These are phyloP conservation scores for Bocquillonia castaneifolia DNA, from an alignment of 441 rosid genomes.

Conservation along the genomic window DNA sequence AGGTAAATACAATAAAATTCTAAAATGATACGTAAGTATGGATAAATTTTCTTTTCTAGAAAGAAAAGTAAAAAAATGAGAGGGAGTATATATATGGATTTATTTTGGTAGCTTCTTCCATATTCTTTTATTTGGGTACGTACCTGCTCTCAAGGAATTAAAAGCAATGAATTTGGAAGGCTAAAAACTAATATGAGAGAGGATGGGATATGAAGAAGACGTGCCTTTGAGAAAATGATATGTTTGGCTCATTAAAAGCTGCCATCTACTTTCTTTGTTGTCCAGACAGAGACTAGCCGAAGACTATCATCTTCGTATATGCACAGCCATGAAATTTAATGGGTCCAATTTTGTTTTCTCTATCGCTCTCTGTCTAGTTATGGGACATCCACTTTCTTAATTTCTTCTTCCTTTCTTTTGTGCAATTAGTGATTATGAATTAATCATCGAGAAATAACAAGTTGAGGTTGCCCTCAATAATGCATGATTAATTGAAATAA, in stretches of 20 bases:
- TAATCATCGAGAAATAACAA: too few relatives aligned
- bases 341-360: constrained; percentile 11
- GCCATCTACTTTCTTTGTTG: constrained; percentile 24
- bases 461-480: too few relatives aligned
- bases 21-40: too few relatives aligned
- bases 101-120: background rate
- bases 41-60: too few relatives aligned
- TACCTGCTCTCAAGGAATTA: background rate
- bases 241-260: constrained; percentile 27
- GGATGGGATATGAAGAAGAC: background rate
- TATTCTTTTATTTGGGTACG: background rate
- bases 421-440: constrained; percentile 12
- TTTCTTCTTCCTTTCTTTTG: constrained; percentile 3
- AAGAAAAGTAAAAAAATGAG: too few relatives aligned
- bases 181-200: background rate
- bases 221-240: constrained; percentile 16
- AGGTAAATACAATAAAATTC: too few relatives aligned
- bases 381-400: background rate
- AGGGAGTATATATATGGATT: too few relatives aligned
- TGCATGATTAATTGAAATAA: too few relatives aligned
- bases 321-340: constrained; percentile 20
- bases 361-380: background rate
- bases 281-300: constrained; percentile 35
- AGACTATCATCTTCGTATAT: constrained; percentile 16
- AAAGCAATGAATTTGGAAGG: background rate